Conservation (phyloP, 305 asterid genomes). For the Solanum hybrid region DNA sequence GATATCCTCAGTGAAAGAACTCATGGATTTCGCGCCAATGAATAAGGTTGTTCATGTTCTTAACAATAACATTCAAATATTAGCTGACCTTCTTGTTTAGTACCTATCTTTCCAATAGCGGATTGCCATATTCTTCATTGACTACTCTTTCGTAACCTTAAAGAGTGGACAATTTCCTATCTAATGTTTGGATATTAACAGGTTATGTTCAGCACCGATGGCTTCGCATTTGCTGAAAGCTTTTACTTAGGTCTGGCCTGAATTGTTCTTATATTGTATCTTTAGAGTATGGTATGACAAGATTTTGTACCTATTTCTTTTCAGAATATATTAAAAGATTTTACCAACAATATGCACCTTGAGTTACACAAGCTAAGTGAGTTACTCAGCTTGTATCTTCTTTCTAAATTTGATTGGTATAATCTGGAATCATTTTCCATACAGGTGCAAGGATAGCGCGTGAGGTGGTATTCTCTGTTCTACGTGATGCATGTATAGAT, state of each 20-base stretch:
- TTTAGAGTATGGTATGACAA: background rate
- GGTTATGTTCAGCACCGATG: slow-evolving; percentile 98
- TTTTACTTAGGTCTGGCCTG: slow-evolving; percentile 70
- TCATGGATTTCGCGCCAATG: slow-evolving; percentile 79
- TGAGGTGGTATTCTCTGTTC: slow-evolving; percentile 64
- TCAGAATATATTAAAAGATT: background rate
- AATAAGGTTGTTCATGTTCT: slow-evolving; percentile 49
- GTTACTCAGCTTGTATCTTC: background rate
- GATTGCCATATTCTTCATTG: background rate
- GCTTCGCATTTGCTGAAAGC: slow-evolving; percentile 71
- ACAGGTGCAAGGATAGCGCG: slow-evolving; percentile 90
- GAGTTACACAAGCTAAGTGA: background rate
- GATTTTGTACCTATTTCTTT: background rate
- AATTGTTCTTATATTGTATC: background rate
- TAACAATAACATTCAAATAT: slow-evolving; percentile 6
- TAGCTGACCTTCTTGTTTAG: background rate
- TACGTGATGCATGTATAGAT: slow-evolving; percentile 66
- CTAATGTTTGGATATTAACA: slow-evolving; percentile 28
- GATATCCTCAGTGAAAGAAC: slow-evolving; percentile 87
- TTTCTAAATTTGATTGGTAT: background rate
- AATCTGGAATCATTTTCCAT: background rate
- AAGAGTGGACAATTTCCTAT: background rate
- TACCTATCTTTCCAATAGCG: background rate
- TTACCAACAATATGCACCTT: background rate
- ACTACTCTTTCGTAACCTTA: background rate